Conservation (phyloP, 2,329 filamentous ascomycete genomes). For the Fusarium fujikuroi region DNA sequence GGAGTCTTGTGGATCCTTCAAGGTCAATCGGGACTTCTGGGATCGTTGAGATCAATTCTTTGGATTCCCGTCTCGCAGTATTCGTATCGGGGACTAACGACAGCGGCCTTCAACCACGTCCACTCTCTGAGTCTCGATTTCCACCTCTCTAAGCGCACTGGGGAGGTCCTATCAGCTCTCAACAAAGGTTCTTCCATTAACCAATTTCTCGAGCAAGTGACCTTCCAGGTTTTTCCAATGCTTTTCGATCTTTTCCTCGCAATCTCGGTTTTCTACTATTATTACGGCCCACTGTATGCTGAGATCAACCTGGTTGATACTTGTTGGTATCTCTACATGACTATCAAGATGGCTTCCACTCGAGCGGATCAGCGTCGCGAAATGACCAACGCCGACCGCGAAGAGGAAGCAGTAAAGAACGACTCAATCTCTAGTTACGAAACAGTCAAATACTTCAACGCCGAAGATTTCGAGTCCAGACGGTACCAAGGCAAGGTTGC, state of each 20-base stretch:
- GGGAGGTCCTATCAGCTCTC: slow-evolving; percentile 92
- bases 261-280: slow-evolving; percentile 77
- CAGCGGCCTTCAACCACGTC: slow-evolving; percentile 96
- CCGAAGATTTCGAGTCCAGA: slow-evolving; percentile 80
- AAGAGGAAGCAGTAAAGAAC: slow-evolving; percentile 98
- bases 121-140: slow-evolving; percentile 96
- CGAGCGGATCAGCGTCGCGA: slow-evolving; percentile 88
- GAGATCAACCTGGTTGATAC: slow-evolving; percentile 90
- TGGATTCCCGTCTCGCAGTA: slow-evolving; percentile 99
- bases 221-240: slow-evolving; percentile 96
- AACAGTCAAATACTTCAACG: slow-evolving; percentile 91
- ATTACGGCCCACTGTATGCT: slow-evolving; percentile 77
- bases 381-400: slow-evolving; percentile 94
- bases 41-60: slow-evolving; percentile 81
- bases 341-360: slow-evolving; percentile 94
- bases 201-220: slow-evolving; percentile 94
- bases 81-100: slow-evolving; percentile 92
- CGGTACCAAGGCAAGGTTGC: slow-evolving; percentile 77
- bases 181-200: slow-evolving; percentile 98
- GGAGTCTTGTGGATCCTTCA: slow-evolving; percentile 86
- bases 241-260: slow-evolving; percentile 88
- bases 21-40: slow-evolving; percentile 87
- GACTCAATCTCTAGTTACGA: slow-evolving; percentile 99
- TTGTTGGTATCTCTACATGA: slow-evolving; percentile 96
- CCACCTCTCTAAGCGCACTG: slow-evolving; percentile 94